phyloP scores from a whole-genome alignment of 2,329 filamentous ascomycete species.

The Colletotrichum higginsianum region DNA sequence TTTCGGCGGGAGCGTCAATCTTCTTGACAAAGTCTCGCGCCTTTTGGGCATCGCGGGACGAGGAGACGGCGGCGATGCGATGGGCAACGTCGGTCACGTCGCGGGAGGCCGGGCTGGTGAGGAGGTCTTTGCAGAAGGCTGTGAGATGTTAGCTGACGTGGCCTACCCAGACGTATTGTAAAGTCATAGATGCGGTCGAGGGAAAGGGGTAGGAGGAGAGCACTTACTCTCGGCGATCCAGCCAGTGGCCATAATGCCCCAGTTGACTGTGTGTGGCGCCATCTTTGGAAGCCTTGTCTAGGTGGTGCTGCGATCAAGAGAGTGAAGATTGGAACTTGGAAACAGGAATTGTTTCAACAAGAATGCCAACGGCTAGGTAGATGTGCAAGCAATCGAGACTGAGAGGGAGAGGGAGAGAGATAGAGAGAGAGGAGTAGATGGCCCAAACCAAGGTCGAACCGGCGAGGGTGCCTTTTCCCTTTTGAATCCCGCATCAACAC shows the following conservation, averaged over 20 bases:
- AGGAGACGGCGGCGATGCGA: slow-evolving; percentile 84
- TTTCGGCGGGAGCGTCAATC: slow-evolving; percentile 76
- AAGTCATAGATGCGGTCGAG: neutral
- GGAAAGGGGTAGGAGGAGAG: slow-evolving; percentile 25
- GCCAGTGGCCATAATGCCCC: slow-evolving; percentile 75
- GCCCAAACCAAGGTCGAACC: slow-evolving; percentile 2
- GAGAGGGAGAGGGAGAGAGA: neutral
- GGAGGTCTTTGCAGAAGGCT: slow-evolving; percentile 84
- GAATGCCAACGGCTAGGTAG: neutral
- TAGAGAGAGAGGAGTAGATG: neutral
- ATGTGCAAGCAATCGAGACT: neutral
- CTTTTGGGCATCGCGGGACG: slow-evolving; percentile 78
- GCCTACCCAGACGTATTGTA: neutral
- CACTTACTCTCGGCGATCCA: slow-evolving; percentile 71
- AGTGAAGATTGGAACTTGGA: neutral
- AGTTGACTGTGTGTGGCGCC: slow-evolving; percentile 67
- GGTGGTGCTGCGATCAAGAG: neutral
- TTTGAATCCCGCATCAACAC: slow-evolving; percentile 25
- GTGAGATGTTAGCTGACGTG: slow-evolving; percentile 12
- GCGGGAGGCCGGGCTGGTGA: slow-evolving; percentile 79
- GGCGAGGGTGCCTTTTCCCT: slow-evolving; percentile 23
- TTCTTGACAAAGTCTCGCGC: slow-evolving; percentile 82
- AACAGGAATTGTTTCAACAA: neutral
- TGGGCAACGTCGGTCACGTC: slow-evolving; percentile 81
- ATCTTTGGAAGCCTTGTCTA: slow-evolving; percentile 48